Evolutionary conservation across 139 green algal species (phyloP).

Genomic region (Micractinium sp.): DNA sequence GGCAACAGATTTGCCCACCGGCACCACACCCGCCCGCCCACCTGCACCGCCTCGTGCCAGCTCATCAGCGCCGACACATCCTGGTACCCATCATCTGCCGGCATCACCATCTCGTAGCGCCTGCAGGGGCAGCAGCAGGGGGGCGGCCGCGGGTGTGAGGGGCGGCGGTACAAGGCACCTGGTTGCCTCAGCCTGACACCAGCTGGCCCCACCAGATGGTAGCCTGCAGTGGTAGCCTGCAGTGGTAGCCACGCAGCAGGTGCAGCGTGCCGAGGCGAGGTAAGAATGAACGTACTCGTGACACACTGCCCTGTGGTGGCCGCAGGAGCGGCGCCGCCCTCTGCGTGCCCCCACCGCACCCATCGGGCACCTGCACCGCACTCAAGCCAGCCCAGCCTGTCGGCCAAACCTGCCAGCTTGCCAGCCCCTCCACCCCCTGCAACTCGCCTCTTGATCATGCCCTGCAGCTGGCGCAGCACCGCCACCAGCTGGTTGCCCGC

Average conservation of each 20-base stretch:
- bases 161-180: neutral
- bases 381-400: neutral
- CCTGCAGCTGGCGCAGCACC: slow-evolving; percentile 31
- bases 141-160: neutral
- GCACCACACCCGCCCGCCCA: neutral
- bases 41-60: slow-evolving; percentile 10
- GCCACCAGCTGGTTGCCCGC: slow-evolving; percentile 14
- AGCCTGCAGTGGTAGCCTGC: too few relatives aligned
- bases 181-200: neutral
- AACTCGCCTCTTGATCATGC: slow-evolving; percentile 12
- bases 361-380: neutral
- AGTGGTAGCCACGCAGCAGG: too few relatives aligned
- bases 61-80: neutral
- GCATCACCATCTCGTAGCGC: slow-evolving; percentile 19
- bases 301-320: too few relatives aligned
- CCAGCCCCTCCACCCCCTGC: neutral
- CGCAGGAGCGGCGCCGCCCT: too few relatives aligned
- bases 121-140: neutral
- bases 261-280: too few relatives aligned
- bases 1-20: neutral
- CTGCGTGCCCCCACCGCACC: neutral
- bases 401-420: neutral
- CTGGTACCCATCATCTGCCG: neutral
- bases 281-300: too few relatives aligned
- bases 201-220: too few relatives aligned